Evolutionary conservation across 306 rosid species (phyloP).

Genomic region (Lablab purpureus): DNA sequence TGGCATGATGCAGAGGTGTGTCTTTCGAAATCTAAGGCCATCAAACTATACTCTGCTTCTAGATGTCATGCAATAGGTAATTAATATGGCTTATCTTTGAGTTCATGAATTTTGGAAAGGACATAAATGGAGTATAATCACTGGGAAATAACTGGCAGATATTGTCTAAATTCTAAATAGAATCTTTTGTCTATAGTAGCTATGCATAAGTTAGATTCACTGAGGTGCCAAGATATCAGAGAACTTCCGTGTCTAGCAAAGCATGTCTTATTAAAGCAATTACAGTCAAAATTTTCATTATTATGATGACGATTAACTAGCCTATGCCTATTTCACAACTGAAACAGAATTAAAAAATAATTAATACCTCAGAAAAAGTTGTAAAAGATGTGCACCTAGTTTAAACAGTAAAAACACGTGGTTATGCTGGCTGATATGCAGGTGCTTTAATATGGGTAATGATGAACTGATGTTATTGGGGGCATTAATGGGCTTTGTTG

Average conservation of each 20-base stretch:
- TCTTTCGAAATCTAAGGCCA: conserved; percentile 82
- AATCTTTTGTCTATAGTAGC: conserved; percentile 20
- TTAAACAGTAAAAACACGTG: neutral
- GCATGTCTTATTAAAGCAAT: conserved; percentile 9
- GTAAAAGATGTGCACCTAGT: conserved; percentile 2
- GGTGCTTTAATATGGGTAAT: neutral
- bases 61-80: conserved; percentile 83
- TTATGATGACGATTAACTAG: neutral
- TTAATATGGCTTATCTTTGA: conserved; percentile 21
- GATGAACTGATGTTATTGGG: neutral
- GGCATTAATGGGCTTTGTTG: neutral
- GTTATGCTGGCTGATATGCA: neutral
- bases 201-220: neutral
- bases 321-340: neutral
- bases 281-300: neutral
- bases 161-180: conserved; percentile 6
- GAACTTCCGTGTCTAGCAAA: conserved; percentile 9
- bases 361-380: neutral
- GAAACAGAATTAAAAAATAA: neutral
- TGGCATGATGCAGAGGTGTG: conserved; percentile 88
- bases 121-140: conserved; percentile 5
- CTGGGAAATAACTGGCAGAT: conserved; percentile 32
- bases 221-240: conserved; percentile 12
- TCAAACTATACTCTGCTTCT: conserved; percentile 65
- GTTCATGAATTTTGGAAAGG: conserved; percentile 21